These are phyloP conservation scores for Eutypa lata DNA, from an alignment of 2,329 filamentous ascomycete species.

Conservation along the genomic window DNA sequence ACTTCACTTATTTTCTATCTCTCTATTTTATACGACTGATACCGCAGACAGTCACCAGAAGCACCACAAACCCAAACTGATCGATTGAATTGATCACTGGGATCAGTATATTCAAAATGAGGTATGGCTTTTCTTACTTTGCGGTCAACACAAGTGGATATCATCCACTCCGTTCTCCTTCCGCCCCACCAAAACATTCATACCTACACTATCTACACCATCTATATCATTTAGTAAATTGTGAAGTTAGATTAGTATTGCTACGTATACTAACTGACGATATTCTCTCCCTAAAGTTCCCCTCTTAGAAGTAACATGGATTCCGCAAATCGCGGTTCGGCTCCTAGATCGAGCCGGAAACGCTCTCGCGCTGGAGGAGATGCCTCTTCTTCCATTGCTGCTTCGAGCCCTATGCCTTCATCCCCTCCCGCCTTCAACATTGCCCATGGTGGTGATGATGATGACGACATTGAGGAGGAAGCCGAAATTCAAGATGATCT, in stretches of 20 bases:
- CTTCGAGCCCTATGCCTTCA: conserved; percentile 63
- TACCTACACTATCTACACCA: too few species aligned
- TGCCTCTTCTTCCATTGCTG: conserved; percentile 48
- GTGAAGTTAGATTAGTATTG: too few species aligned
- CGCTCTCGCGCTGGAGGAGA: conserved; percentile 52
- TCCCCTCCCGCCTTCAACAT: conserved; percentile 63
- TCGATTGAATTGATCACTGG: neutral
- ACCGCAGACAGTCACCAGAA: neutral
- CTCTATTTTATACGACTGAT: neutral
- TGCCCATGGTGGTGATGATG: conserved; percentile 64
- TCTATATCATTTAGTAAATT: too few species aligned
- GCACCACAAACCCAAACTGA: too few species aligned
- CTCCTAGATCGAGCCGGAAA: conserved; percentile 50
- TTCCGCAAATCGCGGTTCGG: conserved; percentile 75
- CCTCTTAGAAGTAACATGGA: conserved; percentile 77
- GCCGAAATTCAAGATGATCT: conserved; percentile 69
- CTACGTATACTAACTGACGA: conserved; percentile 1
- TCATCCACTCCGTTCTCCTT: neutral
- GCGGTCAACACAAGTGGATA: neutral
- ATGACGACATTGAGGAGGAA: conserved; percentile 71
- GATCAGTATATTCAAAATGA: conserved; percentile 11
- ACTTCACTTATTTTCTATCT: too few species aligned
- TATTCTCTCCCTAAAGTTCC: conserved; percentile 53
- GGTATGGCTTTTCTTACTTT: conserved; percentile 4
- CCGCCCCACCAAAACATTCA: neutral